Conservation (phyloP, 2,329 filamentous ascomycete species). For the Botrytis porri region DNA sequence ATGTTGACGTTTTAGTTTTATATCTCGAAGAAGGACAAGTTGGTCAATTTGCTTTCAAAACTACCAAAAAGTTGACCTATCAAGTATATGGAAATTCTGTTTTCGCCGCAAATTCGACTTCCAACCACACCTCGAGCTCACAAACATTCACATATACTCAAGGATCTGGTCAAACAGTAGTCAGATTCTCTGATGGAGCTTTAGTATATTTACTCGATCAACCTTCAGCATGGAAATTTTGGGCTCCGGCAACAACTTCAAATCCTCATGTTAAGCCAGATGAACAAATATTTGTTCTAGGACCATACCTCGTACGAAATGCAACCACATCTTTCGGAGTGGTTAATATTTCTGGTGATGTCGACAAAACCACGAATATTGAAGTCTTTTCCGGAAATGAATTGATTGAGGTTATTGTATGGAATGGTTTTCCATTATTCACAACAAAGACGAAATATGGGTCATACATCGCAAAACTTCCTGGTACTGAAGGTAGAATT, state of each 20-base stretch:
- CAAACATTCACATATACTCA: conserved; percentile 48
- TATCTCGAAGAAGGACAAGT: conserved; percentile 49
- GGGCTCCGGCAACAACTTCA: conserved; percentile 48
- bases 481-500: conserved; percentile 41
- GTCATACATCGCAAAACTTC: conserved; percentile 43
- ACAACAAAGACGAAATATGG: conserved; percentile 45
- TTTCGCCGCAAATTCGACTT: conserved; percentile 36
- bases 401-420: conserved; percentile 42
- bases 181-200: conserved; percentile 48
- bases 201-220: conserved; percentile 53
- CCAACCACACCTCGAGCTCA: conserved; percentile 32
- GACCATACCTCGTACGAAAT: conserved; percentile 46
- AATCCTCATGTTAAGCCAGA: conserved; percentile 46
- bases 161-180: conserved; percentile 44
- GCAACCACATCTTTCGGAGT: conserved; percentile 39
- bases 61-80: conserved; percentile 40
- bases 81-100: conserved; percentile 43
- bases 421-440: conserved; percentile 45
- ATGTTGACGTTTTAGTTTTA: conserved; percentile 46
- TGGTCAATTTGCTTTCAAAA: conserved; percentile 50
- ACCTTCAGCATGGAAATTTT: conserved; percentile 54
- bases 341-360: conserved; percentile 43
- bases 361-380: conserved; percentile 42
- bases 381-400: conserved; percentile 44
- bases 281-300: conserved; percentile 47